Evolutionary conservation across 2,329 filamentous ascomycete species (phyloP), one percentile per base, ranked within the genome.

Genomic region (Magnaporthiopsis poae): DNA sequence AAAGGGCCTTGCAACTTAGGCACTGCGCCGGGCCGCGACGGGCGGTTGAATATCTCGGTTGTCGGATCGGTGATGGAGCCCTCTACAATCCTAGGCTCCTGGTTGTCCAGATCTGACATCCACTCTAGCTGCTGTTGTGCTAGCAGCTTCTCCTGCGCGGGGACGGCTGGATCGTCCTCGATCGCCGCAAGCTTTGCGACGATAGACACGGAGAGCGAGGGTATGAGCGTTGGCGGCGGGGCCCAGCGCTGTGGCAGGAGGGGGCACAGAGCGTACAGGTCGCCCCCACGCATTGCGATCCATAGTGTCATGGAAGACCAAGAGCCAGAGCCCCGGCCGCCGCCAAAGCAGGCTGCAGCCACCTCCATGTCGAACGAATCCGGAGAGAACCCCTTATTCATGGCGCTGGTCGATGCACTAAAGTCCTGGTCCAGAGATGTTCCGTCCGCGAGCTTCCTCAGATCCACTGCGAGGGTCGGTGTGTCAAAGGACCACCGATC

Each of bases 241-340:
- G 90, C 87, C 92, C 94, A 98, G 72, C 89, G 91, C 65, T 88
- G 87, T 0, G 95, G 95, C 39, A 99, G 81, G 60, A 99, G 82
- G 1, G 95, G 95, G 74, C 93, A 97, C 11, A 99, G 80, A 1
- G 94, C 93, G 74, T 99, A 99, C 7, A 98, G 85, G 73, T 97
- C 93, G 3, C 95, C 95, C 68, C 92, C 90, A 56, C 87, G 87
- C 90, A 97, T 99, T n/a, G 93, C 92, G 65, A 98, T 81, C 91
- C 94, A 99, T 13, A 99, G 82, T 0, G 95, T 98, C 90, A 97
- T 97, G 12, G 93, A 87, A 9, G 92, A 90, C 95, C 95, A 99
- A 66, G 92, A 92, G 18, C 92, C 94, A 8, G 85, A 85, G 52
- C 81, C 82, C 69, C 83, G 82, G 15, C 80, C 80, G 52, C 84